phyloP scores from a whole-genome alignment of 257 asterid species.

The Solanum ahanhuiri region DNA sequence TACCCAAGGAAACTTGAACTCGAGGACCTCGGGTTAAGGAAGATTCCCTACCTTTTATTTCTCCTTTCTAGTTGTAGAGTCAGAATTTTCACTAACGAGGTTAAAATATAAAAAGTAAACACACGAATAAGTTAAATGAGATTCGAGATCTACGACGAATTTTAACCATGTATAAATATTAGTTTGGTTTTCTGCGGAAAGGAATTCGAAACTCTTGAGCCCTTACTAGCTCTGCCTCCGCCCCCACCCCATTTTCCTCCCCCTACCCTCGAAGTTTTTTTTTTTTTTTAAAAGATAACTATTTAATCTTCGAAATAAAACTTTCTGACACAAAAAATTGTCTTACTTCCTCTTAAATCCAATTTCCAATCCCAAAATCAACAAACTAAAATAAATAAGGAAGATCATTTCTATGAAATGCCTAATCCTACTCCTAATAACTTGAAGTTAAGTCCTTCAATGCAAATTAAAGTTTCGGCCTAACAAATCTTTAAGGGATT shows the following conservation, averaged over 20 bases:
- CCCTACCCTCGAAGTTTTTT: too few relatives aligned
- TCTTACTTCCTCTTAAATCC: background rate
- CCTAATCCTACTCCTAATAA: background rate
- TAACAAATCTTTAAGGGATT: background rate
- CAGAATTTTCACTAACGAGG: too few relatives aligned
- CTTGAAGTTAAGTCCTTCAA: background rate
- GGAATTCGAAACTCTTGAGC: background rate
- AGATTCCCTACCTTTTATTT: background rate
- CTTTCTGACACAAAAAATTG: background rate
- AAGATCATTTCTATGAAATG: background rate
- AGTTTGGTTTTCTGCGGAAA: too few relatives aligned
- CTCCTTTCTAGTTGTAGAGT: background rate
- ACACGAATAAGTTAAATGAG: fast-evolving
- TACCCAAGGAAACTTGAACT: too few relatives aligned
- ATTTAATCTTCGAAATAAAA: too few relatives aligned
- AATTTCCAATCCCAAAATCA: background rate
- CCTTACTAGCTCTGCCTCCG: background rate
- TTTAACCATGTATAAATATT: too few relatives aligned
- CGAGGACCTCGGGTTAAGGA: too few relatives aligned
- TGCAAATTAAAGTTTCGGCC: background rate
- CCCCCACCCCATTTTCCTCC: too few relatives aligned
- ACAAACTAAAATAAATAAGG: background rate
- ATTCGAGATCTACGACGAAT: background rate
- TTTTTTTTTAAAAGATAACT: too few relatives aligned
- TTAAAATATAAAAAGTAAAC: too few relatives aligned